phyloP scores from a whole-genome alignment of 495 filamentous ascomycete genomes.

The Xylaria telfairii region DNA sequence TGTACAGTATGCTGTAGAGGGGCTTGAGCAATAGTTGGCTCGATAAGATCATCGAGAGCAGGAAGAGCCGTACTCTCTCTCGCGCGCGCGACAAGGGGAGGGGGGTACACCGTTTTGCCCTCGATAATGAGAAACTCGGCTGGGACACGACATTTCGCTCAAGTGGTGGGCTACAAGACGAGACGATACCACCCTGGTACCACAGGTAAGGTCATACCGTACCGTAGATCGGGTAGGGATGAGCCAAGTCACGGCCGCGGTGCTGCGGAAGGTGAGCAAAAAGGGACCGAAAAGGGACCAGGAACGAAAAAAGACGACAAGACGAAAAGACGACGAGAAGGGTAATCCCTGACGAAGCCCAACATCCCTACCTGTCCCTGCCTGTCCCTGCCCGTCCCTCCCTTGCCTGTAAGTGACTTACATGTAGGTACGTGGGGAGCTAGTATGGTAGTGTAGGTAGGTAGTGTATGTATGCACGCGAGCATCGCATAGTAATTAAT shows the following conservation, averaged over 20 bases:
- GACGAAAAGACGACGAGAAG: background rate
- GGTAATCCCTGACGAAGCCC: conserved; percentile 20
- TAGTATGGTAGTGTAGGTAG: background rate
- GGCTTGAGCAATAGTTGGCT: conserved; percentile 2
- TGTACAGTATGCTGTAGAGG: conserved; percentile 10
- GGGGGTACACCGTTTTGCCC: background rate
- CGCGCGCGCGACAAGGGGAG: conserved; percentile 14
- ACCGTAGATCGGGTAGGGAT: conserved; percentile 19
- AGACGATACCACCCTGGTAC: conserved; percentile 12
- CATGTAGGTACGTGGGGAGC: background rate
- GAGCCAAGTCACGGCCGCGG: conserved; percentile 5
- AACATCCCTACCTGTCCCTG: background rate
- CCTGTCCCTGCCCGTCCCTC: background rate
- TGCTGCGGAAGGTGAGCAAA: conserved; percentile 23
- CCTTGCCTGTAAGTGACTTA: too few species aligned
- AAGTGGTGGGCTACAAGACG: conserved; percentile 17
- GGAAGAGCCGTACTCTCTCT: conserved; percentile 2
- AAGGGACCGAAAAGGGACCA: conserved; percentile 18
- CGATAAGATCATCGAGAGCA: conserved; percentile 13
- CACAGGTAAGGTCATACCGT: conserved; percentile 23
- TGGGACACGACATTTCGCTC: background rate
- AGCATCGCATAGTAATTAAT: background rate
- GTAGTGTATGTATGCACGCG: background rate
- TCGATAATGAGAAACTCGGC: background rate
- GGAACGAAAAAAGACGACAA: background rate